phyloP scores from a whole-genome alignment of 164 flowering plant genomes.

The Magnolia changhungtana region DNA sequence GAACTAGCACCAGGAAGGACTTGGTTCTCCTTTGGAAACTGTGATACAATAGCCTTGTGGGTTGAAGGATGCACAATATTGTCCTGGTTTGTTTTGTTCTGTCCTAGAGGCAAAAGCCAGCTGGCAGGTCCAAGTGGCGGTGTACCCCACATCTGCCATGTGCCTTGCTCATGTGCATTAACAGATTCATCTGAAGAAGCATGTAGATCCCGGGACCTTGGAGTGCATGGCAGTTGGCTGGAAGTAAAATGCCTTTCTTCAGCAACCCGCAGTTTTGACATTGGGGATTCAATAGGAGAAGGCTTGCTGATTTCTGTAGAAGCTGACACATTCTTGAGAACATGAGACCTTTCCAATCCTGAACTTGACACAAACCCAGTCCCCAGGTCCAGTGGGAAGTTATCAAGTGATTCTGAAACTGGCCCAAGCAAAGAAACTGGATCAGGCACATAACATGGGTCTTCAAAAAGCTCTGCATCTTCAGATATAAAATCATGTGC shows the following conservation, averaged over 20 bases:
- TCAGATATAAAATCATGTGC: slow-evolving; percentile 46
- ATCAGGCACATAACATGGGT: slow-evolving; percentile 89
- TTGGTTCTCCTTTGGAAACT: slow-evolving; percentile 51
- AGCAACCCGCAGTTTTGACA: slow-evolving; percentile 52
- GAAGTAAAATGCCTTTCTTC: slow-evolving; percentile 55
- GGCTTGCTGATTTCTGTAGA: slow-evolving; percentile 59
- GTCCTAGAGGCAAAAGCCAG: slow-evolving; percentile 63
- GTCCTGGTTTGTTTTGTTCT: slow-evolving; percentile 43
- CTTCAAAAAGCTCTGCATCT: slow-evolving; percentile 83
- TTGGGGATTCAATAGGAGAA: slow-evolving; percentile 88
- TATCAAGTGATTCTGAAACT: slow-evolving; percentile 91
- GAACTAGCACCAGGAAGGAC: slow-evolving; percentile 32
- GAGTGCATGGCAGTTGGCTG: slow-evolving; percentile 21
- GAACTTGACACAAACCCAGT: slow-evolving; percentile 41
- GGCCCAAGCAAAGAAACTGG: slow-evolving; percentile 87
- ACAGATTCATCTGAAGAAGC: slow-evolving; percentile 29
- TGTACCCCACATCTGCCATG: slow-evolving; percentile 92
- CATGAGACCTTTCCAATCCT: slow-evolving; percentile 37
- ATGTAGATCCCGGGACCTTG: slow-evolving; percentile 40
- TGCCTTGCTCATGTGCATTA: slow-evolving; percentile 23
- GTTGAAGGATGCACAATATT: slow-evolving; percentile 37
- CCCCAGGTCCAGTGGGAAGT: slow-evolving; percentile 72
- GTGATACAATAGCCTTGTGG: slow-evolving; percentile 48
- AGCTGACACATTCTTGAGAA: slow-evolving; percentile 40
- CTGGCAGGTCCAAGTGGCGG: slow-evolving; percentile 63